Evolutionary conservation across 2,329 filamentous ascomycete species (phyloP).

Genomic region (Fusarium sambucinum): DNA sequence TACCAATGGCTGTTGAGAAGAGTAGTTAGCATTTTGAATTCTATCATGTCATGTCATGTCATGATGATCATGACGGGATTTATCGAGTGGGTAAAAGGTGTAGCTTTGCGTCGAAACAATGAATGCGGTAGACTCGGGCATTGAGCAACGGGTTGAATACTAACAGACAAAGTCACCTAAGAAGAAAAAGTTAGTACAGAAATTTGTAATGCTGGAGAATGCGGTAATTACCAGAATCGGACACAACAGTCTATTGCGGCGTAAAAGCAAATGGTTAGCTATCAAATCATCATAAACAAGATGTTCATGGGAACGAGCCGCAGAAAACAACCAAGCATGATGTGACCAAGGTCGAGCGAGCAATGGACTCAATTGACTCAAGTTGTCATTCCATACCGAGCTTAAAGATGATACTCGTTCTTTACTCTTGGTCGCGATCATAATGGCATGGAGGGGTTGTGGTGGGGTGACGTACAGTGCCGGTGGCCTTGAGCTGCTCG

Average conservation of each 20-base stretch:
- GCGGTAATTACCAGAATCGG: slow-evolving; percentile 84
- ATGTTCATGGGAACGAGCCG: not conserved
- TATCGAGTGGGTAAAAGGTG: slow-evolving; percentile 2
- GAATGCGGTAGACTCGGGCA: slow-evolving; percentile 14
- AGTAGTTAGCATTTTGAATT: slow-evolving; percentile 42
- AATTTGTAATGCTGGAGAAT: slow-evolving; percentile 27
- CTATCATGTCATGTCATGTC: slow-evolving; percentile 32
- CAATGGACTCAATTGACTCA: slow-evolving; percentile 6
- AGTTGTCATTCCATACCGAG: slow-evolving; percentile 2
- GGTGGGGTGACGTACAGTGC: slow-evolving; percentile 80
- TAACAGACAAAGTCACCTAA: slow-evolving; percentile 82
- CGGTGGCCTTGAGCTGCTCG: slow-evolving; percentile 95
- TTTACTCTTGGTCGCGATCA: slow-evolving; percentile 27
- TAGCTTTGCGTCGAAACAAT: slow-evolving; percentile 5
- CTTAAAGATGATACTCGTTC: slow-evolving; percentile 10
- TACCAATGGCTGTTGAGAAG: slow-evolving; percentile 82
- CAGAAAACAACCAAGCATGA: not conserved
- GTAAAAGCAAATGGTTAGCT: slow-evolving; percentile 44
- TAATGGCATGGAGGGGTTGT: slow-evolving; percentile 50
- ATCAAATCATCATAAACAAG: slow-evolving; percentile 14
- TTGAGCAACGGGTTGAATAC: slow-evolving; percentile 53
- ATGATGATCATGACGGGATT: slow-evolving; percentile 22
- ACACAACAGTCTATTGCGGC: slow-evolving; percentile 82
- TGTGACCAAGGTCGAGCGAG: not conserved
- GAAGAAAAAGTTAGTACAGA: slow-evolving; percentile 51